These are phyloP conservation scores for Tolypocladium ophioglossoides DNA, from an alignment of 2,329 filamentous ascomycete species.

Conservation along the genomic window DNA sequence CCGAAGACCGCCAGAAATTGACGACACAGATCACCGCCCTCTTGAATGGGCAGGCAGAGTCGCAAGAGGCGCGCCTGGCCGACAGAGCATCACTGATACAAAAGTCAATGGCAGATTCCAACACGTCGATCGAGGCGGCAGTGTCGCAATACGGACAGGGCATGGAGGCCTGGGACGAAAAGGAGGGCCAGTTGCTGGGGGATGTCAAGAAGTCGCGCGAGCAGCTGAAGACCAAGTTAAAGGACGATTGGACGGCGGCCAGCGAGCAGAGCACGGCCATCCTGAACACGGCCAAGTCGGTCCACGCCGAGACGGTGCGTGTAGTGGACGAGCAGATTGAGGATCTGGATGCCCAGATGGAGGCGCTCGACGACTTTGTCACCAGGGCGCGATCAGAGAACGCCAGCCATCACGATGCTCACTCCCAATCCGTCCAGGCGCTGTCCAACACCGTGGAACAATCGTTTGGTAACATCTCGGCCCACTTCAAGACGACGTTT, in stretches of 20 bases:
- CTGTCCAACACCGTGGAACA: conserved; percentile 60
- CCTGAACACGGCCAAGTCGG: conserved; percentile 70
- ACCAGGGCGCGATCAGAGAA: conserved; percentile 73
- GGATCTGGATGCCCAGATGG: conserved; percentile 81
- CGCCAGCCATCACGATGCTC: conserved; percentile 60
- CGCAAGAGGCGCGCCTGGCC: conserved; percentile 61
- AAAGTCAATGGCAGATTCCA: conserved; percentile 52
- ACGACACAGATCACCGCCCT: conserved; percentile 69
- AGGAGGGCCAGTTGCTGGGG: conserved; percentile 58
- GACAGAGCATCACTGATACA: conserved; percentile 53
- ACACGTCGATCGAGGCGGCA: conserved; percentile 52
- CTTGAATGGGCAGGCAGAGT: conserved; percentile 61
- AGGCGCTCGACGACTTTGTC: conserved; percentile 83
- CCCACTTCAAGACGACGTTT: conserved; percentile 59
- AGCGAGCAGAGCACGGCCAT: conserved; percentile 76
- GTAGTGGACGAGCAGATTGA: conserved; percentile 84
- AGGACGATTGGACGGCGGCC: conserved; percentile 75
- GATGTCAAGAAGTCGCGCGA: conserved; percentile 66
- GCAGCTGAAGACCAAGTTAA: conserved; percentile 67
- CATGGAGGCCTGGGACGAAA: conserved; percentile 65
- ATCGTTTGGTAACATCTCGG: conserved; percentile 61
- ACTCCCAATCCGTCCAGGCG: conserved; percentile 52
- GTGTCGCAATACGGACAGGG: conserved; percentile 56
- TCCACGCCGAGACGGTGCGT: conserved; percentile 81
- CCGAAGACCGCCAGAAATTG: conserved; percentile 62